Evolutionary conservation across 208 protist genomes (phyloP), one percentile per base, ranked within the genome.

Genomic region (Leishmania gerbilli): DNA sequence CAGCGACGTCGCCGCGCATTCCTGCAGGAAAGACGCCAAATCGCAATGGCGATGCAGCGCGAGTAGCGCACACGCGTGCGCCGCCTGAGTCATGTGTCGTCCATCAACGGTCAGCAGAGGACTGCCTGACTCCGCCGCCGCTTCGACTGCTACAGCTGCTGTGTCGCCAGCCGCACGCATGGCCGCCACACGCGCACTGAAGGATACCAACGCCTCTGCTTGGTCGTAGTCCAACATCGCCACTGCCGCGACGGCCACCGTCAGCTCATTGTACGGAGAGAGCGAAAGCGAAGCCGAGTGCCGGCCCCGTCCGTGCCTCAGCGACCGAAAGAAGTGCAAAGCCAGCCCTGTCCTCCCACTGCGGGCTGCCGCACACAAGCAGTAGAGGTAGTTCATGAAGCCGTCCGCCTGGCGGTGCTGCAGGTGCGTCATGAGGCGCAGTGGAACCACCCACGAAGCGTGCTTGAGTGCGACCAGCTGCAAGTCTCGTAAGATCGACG

Each of bases 381-480:
- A 90, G 86, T 97, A 95, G 27, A 94, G 72, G 80, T 92, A 85
- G 77, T 91, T 91, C 91, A 97, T 93, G 84, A 97, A 93, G 42
- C 88, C 83, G 21, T 89, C 82, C 5, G 79, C 87, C 3, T 84
- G 67, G 24, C 80, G 79, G 15, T 74, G 74, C 67, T 65, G 80
- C 90, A 76, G 71, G 31, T 31, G 53, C 72, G 75, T 79, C 62
- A 92, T 83, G 40, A 80, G 47, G 1, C 71, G 82, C 76, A 94
- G 83, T 64, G 92, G 89, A 11, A 88, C 82, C 80, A 89, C 80
- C 90, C 90, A 96, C 53, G 90, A 84, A 42, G 87, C 89, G 77
- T 95, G 84, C 60, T 93, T 92, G 69, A 93, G 86, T 9, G 89
- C 86, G n/a, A 95, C 82, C 7, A 94, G 87, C 21, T 95, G 93